Percentiles rank a stretch among this genome's conserved stretches.
phyloP scores from a whole-genome alignment of 768 basidiomycete species.

The Podaxis sp. region DNA sequence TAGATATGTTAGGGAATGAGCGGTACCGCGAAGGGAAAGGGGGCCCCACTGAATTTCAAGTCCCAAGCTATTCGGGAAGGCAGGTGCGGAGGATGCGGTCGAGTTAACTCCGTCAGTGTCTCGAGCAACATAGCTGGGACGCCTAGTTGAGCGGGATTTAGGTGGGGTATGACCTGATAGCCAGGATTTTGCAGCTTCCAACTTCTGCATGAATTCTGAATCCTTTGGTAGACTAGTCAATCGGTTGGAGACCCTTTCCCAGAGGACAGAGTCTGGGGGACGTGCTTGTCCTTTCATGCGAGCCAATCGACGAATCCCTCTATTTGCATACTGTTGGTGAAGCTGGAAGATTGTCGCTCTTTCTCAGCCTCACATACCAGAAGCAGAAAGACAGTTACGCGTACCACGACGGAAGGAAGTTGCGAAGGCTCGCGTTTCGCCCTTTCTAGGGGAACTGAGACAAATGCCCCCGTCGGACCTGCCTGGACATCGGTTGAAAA shows the following conservation, averaged over 20 bases:
- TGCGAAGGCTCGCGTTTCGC: background rate
- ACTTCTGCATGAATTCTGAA: conserved; percentile 26
- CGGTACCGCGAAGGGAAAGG: conserved; percentile 27
- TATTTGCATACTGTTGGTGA: conserved; percentile 60
- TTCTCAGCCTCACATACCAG: background rate
- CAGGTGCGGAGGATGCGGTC: conserved; percentile 17
- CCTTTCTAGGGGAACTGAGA: conserved; percentile 1
- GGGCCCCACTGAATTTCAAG: conserved; percentile 54
- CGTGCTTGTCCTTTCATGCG: conserved; percentile 48
- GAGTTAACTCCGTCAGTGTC: background rate
- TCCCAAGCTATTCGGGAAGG: conserved; percentile 38
- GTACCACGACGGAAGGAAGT: background rate
- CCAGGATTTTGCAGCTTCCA: conserved; percentile 15
- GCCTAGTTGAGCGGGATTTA: background rate
- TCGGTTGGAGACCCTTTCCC: conserved; percentile 36
- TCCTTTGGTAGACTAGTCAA: conserved; percentile 30
- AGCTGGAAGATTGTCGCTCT: conserved; percentile 30
- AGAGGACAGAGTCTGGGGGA: conserved; percentile 34
- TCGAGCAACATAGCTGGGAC: background rate
- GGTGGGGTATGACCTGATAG: background rate
- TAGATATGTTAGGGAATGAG: background rate
- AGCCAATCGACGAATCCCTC: conserved; percentile 49
- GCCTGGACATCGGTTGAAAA: background rate
- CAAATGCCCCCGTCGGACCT: background rate
- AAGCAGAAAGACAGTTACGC: background rate